Evolutionary conservation across 2,329 filamentous ascomycete species (phyloP), one percentile per base, ranked within the genome.

Genomic region (Fonsecaea pugnacius): DNA sequence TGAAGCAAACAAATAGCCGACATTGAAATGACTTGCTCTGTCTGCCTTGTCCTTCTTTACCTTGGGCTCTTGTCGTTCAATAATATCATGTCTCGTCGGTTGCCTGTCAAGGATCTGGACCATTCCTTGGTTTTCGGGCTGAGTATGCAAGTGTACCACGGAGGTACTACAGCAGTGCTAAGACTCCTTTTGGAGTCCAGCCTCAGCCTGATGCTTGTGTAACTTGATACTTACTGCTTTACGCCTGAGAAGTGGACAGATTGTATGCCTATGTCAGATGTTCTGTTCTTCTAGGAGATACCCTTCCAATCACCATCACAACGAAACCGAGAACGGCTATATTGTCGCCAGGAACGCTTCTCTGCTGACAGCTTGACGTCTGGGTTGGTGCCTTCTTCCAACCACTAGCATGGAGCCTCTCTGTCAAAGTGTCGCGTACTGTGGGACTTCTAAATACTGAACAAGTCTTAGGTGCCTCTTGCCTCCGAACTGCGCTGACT

Each of bases 331-430:
- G 38, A 18, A 43, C 4, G 35, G 16, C 16, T 43, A 43, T 14
- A 43, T n/a, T 43, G 7, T n/a, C 4, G 4, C 38, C n/a, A 1
- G 38, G n/a, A 43, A 43, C 38, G 21, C 40, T 46, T 46, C 40
- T 9, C 40, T 21, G 3, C 5, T 10, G 40, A 21, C 40, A 18
- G 18, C 10, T 21, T 21, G 40, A 46, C 12, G 40, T 46, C 40
- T 46, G 40, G 40, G 40, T 46, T 46, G 40, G 40, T 46, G 7
- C 18, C n/a, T 21, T 46, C 40, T 8, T 46, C n/a, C n/a, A 21
- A 46, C 40, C n/a, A 46, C 40, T 46, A 46, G 40, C 40, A 46
- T 46, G 40, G 21, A 46, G 21, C n/a, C n/a, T 21, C 40, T 21
- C 18, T 46, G 5, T 8, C 21, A 5, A 46, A 46, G 40, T 21